Evolutionary conservation across 306 rosid genomes (phyloP).

Genomic region (Aeschynomene evenia): DNA sequence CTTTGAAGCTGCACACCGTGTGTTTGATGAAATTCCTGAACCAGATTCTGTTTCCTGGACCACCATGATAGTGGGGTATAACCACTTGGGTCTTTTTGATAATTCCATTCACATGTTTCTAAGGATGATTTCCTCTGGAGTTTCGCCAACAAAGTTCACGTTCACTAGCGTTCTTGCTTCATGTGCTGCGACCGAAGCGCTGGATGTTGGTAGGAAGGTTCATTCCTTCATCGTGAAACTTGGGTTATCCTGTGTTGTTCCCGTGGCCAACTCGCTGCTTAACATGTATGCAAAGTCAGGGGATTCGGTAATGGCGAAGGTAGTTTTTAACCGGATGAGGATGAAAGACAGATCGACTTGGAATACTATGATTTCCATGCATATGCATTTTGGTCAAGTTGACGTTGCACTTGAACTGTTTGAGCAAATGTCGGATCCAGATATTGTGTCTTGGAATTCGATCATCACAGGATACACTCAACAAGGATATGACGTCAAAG

Average conservation of each 20-base stretch:
- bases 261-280: slow-evolving; percentile 71
- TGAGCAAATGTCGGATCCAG: slow-evolving; percentile 58
- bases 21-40: slow-evolving; percentile 65
- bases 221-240: slow-evolving; percentile 66
- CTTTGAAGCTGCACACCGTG: slow-evolving; percentile 45
- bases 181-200: slow-evolving; percentile 53
- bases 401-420: slow-evolving; percentile 64
- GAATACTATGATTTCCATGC: slow-evolving; percentile 71
- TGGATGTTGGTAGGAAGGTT: slow-evolving; percentile 64
- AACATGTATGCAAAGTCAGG: slow-evolving; percentile 90
- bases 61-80: slow-evolving; percentile 65
- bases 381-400: slow-evolving; percentile 59
- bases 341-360: slow-evolving; percentile 58
- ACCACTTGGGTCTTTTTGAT: slow-evolving; percentile 55
- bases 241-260: slow-evolving; percentile 52
- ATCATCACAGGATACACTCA: slow-evolving; percentile 66
- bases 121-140: slow-evolving; percentile 51
- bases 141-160: slow-evolving; percentile 59
- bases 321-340: slow-evolving; percentile 69
- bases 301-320: slow-evolving; percentile 51
- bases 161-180: slow-evolving; percentile 73
- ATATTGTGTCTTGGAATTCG: slow-evolving; percentile 76
- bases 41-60: slow-evolving; percentile 93
- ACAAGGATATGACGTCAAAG: slow-evolving; percentile 57
- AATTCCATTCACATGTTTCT: slow-evolving; percentile 53